Conservation (phyloP, 371 early-diverging fungal genomes). For the Mortierella sp. region DNA sequence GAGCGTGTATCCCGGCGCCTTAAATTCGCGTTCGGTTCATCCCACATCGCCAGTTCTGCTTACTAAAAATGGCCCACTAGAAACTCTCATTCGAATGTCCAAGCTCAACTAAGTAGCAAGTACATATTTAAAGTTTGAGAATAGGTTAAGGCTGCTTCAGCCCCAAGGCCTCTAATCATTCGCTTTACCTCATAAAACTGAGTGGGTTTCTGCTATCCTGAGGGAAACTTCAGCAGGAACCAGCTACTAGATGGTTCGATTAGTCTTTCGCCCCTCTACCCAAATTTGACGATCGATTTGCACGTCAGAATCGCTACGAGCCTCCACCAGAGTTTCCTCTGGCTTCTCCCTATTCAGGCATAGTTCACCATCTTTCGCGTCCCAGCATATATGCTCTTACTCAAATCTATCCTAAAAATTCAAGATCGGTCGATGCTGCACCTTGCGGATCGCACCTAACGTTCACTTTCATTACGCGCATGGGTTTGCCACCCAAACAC, state of each 20-base stretch:
- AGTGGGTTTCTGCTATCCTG: slow-evolving; percentile 64
- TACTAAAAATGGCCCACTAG: slow-evolving; percentile 76
- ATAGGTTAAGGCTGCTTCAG: slow-evolving; percentile 64
- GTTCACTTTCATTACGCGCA: slow-evolving; percentile 63
- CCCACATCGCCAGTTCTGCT: slow-evolving; percentile 79
- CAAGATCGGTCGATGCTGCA: slow-evolving; percentile 62
- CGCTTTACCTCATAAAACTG: slow-evolving; percentile 72
- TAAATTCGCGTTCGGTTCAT: slow-evolving; percentile 75
- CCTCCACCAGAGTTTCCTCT: slow-evolving; percentile 70
- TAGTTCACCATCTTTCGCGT: slow-evolving; percentile 76
- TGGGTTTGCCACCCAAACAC: slow-evolving; percentile 60
- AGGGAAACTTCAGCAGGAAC: slow-evolving; percentile 69
- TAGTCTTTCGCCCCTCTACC: slow-evolving; percentile 69
- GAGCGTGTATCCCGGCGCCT: slow-evolving; percentile 73
- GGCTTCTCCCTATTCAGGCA: slow-evolving; percentile 71
- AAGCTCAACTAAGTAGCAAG: slow-evolving; percentile 62
- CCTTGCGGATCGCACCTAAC: slow-evolving; percentile 53
- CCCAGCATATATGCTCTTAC: slow-evolving; percentile 66
- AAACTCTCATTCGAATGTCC: slow-evolving; percentile 66
- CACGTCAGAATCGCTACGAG: slow-evolving; percentile 69
- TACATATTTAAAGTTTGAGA: slow-evolving; percentile 75
- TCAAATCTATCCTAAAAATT: slow-evolving; percentile 57
- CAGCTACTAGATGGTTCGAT: slow-evolving; percentile 71
- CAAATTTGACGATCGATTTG: slow-evolving; percentile 69
- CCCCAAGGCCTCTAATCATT: slow-evolving; percentile 70